Conservation (phyloP, 2,329 filamentous ascomycete genomes). For the Fusarium nisikadoi region DNA sequence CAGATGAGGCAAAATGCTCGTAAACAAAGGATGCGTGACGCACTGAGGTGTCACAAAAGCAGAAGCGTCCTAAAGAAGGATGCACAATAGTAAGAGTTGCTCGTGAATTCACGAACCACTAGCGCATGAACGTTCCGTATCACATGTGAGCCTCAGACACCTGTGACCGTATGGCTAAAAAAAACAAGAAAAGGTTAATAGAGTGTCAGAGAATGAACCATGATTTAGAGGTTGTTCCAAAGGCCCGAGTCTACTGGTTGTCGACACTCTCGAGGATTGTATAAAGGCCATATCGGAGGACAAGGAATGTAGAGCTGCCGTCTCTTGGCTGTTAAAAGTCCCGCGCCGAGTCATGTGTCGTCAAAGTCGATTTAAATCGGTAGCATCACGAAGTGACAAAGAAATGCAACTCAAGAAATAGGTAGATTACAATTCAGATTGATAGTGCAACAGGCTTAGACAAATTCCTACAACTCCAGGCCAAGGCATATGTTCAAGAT, state of each 20-base stretch:
- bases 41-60: neutral
- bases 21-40: neutral
- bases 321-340: neutral
- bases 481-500: slow-evolving; percentile 11
- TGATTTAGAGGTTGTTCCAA: neutral
- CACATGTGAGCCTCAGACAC: neutral
- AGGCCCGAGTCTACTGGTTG: neutral
- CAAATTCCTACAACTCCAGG: slow-evolving; percentile 8
- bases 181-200: neutral
- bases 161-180: neutral
- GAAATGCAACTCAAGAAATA: neutral
- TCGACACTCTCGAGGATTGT: neutral
- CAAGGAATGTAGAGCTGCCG: neutral
- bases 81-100: neutral
- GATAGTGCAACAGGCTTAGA: neutral
- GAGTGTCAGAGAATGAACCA: neutral
- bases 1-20: neutral
- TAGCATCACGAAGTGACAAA: neutral
- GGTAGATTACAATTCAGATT: neutral
- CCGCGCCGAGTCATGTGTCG: neutral
- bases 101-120: neutral
- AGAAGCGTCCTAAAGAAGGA: neutral
- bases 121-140: neutral
- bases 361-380: neutral
- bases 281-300: neutral